Base-by-base conservation (phyloP, 2,329 filamentous ascomycete species). In the Furcasterigmium furcatum region DNA sequence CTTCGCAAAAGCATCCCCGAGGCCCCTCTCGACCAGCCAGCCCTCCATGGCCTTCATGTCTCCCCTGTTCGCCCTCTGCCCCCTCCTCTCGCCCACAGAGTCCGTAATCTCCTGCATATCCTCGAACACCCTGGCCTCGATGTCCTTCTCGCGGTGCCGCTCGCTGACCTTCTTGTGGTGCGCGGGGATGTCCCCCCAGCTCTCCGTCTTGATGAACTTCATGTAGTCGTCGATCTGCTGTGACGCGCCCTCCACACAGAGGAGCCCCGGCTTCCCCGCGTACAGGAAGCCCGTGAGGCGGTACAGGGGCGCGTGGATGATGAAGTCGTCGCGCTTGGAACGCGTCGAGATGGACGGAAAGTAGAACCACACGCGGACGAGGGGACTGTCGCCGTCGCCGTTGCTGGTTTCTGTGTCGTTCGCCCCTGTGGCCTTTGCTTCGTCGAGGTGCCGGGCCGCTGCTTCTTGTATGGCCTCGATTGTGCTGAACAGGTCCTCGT, bases 121-220 rank as follows among this genome's bases (percentile, higher is more conserved):
- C 6, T 53, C 50, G 49, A 85, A 76, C 4, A 71, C 72, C 18
- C 75, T 62, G 24, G 48, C 42, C 13, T 64, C 47, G 3, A 49
- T 38, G 4, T 55, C 57, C 1, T 55, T 54, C 55, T 80, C 74
- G 1, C 76, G 58, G 46, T 70, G 71, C 9, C 74, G 60, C 62
- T 83, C 80, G 55, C 74, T 80, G 30, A 83, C 79, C 53, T 83
- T 83, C 52, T 83, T 83, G 50, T 83, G 80, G 46, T 80, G 71
- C 16, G 76, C 69, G 0, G 80, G 80, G 6, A 83, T 82, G 57
- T 83, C 79, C 0, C 77, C 74, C 80, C 80, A 83, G 44, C 76
- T 80, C 52, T 82, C 74, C 6, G 77, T 82, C 60, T 82, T 82
- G 62, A 83, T 82, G 46, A 77, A 82, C 22, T 69, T 74, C 80